Evolutionary conservation across 805 yeast species (phyloP).

Genomic region (Starmerella apicola): DNA sequence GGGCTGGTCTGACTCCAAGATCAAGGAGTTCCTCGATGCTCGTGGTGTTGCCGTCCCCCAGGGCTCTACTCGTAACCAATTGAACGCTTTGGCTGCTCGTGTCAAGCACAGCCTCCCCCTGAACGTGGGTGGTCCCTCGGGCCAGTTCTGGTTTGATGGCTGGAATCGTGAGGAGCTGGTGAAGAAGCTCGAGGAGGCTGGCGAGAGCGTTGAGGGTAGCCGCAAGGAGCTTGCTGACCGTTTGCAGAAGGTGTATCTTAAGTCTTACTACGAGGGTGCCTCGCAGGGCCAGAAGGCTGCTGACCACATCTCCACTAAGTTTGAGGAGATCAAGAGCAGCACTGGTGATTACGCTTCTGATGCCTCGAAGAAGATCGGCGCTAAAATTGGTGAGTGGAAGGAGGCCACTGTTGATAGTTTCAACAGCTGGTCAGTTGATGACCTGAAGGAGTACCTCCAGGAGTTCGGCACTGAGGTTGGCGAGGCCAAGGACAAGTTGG

Average conservation of each 20-base stretch:
- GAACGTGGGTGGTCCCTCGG: conserved; percentile 33
- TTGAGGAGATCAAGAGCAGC: conserved; percentile 29
- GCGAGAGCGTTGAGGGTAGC: conserved; percentile 31
- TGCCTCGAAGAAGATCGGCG: conserved; percentile 30
- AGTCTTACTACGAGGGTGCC: conserved; percentile 36
- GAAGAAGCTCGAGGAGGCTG: conserved; percentile 38
- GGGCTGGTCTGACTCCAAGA: conserved; percentile 27
- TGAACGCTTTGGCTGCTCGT: conserved; percentile 32
- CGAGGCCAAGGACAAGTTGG: conserved; percentile 17
- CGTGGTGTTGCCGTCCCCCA: conserved; percentile 27
- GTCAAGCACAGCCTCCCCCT: conserved; percentile 31
- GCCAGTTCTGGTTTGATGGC: conserved; percentile 39
- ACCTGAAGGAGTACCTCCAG: conserved; percentile 43
- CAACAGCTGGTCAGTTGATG: conserved; percentile 42
- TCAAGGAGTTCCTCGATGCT: conserved; percentile 27
- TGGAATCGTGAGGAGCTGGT: conserved; percentile 43
- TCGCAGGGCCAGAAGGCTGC: conserved; percentile 33
- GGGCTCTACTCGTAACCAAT: conserved; percentile 27
- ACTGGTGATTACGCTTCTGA: conserved; percentile 20
- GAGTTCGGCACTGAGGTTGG: conserved; percentile 29
- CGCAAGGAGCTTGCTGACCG: conserved; percentile 37
- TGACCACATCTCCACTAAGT: conserved; percentile 28
- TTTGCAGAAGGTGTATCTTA: conserved; percentile 35
- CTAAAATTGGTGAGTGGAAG: conserved; percentile 29
- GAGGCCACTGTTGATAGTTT: conserved; percentile 30